Percentiles rank a stretch among this genome's conserved stretches.
These are phyloP conservation scores for Tuber calosporum DNA, from an alignment of 495 filamentous ascomycete genomes.

Conservation along the genomic window DNA sequence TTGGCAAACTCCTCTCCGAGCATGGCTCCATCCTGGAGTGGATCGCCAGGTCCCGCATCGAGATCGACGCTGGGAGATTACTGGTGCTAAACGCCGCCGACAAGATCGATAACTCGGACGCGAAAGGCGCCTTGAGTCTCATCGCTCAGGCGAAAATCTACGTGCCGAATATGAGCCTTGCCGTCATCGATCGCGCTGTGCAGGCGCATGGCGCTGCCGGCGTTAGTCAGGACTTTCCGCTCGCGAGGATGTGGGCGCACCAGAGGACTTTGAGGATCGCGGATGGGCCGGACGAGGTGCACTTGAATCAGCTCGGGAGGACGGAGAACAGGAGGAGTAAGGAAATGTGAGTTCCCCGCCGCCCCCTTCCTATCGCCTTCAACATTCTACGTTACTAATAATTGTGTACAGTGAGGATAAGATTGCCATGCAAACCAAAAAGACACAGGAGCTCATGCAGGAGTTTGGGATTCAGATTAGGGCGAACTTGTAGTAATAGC, in stretches of 20 bases:
- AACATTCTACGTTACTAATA: background rate
- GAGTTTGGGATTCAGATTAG: slow-evolving; percentile 51
- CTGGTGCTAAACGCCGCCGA: slow-evolving; percentile 83
- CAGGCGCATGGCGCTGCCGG: slow-evolving; percentile 81
- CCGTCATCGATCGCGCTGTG: slow-evolving; percentile 78
- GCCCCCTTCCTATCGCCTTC: background rate
- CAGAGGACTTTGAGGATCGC: slow-evolving; percentile 77
- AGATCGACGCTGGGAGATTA: slow-evolving; percentile 80
- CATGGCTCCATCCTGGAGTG: slow-evolving; percentile 91
- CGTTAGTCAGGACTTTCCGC: slow-evolving; percentile 81
- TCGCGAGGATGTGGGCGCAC: slow-evolving; percentile 78
- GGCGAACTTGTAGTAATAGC: slow-evolving; percentile 20
- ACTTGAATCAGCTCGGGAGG: slow-evolving; percentile 80
- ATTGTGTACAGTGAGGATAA: slow-evolving; percentile 47
- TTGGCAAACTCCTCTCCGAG: slow-evolving; percentile 68
- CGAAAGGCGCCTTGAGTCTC: slow-evolving; percentile 71
- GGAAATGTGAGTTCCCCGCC: slow-evolving; percentile 49
- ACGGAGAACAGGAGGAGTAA: slow-evolving; percentile 69
- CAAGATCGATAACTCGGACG: slow-evolving; percentile 75
- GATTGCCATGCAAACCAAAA: slow-evolving; percentile 57
- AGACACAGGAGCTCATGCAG: slow-evolving; percentile 59
- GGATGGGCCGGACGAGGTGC: slow-evolving; percentile 90
- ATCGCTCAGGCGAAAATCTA: slow-evolving; percentile 85
- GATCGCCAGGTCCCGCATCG: slow-evolving; percentile 81
- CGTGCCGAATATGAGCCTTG: slow-evolving; percentile 66